Evolutionary conservation across 2,329 filamentous ascomycete species (phyloP).

Genomic region (Plenodomus tracheiphilus): DNA sequence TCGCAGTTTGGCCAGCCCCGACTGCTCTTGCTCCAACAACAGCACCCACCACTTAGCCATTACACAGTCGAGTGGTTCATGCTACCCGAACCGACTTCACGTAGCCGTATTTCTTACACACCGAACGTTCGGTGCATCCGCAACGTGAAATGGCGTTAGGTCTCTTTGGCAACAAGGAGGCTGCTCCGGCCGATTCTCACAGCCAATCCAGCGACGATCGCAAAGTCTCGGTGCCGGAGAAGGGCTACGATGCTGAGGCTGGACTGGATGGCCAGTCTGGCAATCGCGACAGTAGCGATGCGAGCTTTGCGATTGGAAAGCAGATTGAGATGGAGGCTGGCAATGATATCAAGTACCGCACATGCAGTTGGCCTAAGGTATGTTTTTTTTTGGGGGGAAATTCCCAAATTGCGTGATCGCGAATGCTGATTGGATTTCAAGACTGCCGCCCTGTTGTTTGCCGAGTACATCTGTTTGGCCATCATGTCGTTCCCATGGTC

Average conservation of each 20-base stretch:
- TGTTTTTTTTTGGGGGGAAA: no score
- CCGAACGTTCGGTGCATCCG: slow-evolving; percentile 50
- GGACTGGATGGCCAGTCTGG: slow-evolving; percentile 44
- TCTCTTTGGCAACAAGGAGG: slow-evolving; percentile 26
- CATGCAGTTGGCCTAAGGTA: slow-evolving; percentile 90
- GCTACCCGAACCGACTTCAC: slow-evolving; percentile 37
- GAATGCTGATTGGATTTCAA: slow-evolving; percentile 39
- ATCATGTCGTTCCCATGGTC: slow-evolving; percentile 98
- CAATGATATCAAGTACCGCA: slow-evolving; percentile 85
- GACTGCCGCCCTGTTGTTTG: slow-evolving; percentile 88
- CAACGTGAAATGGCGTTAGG: slow-evolving; percentile 57
- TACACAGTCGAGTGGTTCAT: slow-evolving; percentile 40
- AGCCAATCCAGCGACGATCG: slow-evolving; percentile 18
- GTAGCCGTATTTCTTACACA: slow-evolving; percentile 44
- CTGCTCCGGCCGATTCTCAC: slow-evolving; percentile 14
- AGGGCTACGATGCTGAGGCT: slow-evolving; percentile 37
- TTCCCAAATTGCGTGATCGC: no score
- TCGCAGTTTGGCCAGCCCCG: background rate
- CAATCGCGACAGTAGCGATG: slow-evolving; percentile 40
- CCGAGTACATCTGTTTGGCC: slow-evolving; percentile 88
- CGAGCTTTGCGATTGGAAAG: slow-evolving; percentile 56
- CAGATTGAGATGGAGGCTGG: slow-evolving; percentile 78
- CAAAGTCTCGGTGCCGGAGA: slow-evolving; percentile 15
- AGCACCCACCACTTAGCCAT: background rate
- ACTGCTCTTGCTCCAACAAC: slow-evolving; percentile 1